Evolutionary conservation across 2,329 filamentous ascomycete species (phyloP), one percentile per base, ranked within the genome.

Genomic region (Ilyonectria sp.): DNA sequence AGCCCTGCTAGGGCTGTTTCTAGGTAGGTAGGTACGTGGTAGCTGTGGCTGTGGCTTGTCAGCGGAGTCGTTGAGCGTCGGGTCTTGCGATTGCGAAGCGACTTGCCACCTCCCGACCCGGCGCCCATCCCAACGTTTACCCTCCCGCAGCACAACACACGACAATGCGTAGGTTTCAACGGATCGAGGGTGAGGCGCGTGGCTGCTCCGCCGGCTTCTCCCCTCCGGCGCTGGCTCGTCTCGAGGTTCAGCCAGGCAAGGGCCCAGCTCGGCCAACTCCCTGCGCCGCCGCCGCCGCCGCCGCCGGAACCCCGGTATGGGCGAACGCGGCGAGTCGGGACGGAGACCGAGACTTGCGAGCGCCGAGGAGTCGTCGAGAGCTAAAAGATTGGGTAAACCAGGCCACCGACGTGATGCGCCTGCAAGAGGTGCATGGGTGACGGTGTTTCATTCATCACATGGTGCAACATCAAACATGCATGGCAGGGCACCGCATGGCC

Each of bases 371-470:
- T 4, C 17, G 40, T 4, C 17, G 15, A 9, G 19, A 8, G 31
- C 49, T 29, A 31, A 52, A 11, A 19, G 13, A 33, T 31, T 31
- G 21, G 21, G 21, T 21, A 21, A 6, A 21, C 33, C 33, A 46
- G 43, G 10, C 33, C 46, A 64, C 52, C 40, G 46, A 23, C n/a
- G 52, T 58, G 35, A 46, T 61, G 44, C 46, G 52, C 29, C 33
- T 50, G 63, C 47, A 46, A 37, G 50, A 33, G 31, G 44, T 43
- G 50, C 44, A 61, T 46, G 26, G 46, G 19, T 37, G 31, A 19
- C 33, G 46, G 50, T 40, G 33, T 60, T 33, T 52, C 63, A 65
- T 54, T 43, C 50, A 23, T 65, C 63, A 59, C 63, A 65, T 60
- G 40, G 47, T 15, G 19, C 29, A n/a, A 13, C 26, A 31, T 43